These are phyloP conservation scores for Talaromyces pinophilus DNA, from an alignment of 2,329 filamentous ascomycete genomes.

Conservation along the genomic window DNA sequence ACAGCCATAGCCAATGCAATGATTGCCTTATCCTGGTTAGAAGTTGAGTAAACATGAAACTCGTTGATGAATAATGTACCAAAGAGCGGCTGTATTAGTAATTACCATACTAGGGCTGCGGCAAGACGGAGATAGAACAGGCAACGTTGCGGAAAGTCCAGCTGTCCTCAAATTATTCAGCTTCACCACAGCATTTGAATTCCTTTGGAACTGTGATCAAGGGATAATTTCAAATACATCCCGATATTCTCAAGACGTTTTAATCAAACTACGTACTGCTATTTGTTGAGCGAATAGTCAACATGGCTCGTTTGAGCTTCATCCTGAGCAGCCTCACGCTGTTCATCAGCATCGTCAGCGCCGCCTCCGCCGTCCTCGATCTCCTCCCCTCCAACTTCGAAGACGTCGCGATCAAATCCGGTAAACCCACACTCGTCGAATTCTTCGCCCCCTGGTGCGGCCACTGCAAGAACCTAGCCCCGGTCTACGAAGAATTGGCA, in stretches of 20 bases:
- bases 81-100: constrained; percentile 3
- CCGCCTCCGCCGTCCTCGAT: constrained; percentile 76
- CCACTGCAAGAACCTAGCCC: constrained; percentile 97
- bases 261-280: not conserved
- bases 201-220: not conserved
- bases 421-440: constrained; percentile 93
- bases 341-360: constrained; percentile 57
- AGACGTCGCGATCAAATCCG: constrained; percentile 80
- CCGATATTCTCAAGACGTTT: not conserved
- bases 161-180: constrained; percentile 9
- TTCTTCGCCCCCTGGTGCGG: constrained; percentile 99
- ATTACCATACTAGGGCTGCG: constrained; percentile 6
- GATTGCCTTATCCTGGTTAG: not conserved
- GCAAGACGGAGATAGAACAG: constrained; percentile 11
- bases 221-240: not conserved
- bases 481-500: constrained; percentile 89
- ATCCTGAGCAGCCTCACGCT: constrained; percentile 50
- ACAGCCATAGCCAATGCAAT: constrained; percentile 12
- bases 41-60: constrained; percentile 10
- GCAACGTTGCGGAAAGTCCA: constrained; percentile 23
- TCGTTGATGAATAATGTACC: not conserved
- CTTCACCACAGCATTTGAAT: not conserved
- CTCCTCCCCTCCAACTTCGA: constrained; percentile 91
- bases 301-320: constrained; percentile 48
- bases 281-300: constrained; percentile 10